phyloP scores from a whole-genome alignment of 176 grass and related monocot genomes.

The Metroxylon sagu region DNA sequence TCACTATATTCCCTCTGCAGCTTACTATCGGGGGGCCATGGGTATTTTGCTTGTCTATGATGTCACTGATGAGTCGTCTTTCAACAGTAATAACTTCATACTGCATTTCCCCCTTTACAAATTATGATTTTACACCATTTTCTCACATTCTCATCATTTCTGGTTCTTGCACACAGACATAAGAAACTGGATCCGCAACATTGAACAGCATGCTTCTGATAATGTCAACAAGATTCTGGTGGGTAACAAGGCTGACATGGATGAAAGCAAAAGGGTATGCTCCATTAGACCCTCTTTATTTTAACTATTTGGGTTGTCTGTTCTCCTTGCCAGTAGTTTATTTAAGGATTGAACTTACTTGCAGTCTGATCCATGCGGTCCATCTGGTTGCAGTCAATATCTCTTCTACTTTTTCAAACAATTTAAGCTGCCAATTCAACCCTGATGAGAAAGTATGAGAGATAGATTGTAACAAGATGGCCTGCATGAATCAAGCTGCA shows the following conservation, averaged over 20 bases:
- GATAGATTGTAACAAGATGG: too few relatives aligned
- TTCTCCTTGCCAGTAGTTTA: neutral
- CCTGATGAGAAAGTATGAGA: too few relatives aligned
- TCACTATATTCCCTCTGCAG: slow-evolving; percentile 11
- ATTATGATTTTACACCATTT: neutral
- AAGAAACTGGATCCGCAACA: slow-evolving; percentile 47
- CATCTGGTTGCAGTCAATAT: too few relatives aligned
- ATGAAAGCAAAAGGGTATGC: slow-evolving; percentile 59
- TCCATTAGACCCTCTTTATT: neutral
- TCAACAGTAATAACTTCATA: slow-evolving; percentile 24
- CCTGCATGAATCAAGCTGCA: too few relatives aligned
- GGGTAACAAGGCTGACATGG: slow-evolving; percentile 61
- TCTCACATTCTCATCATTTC: slow-evolving; percentile 2
- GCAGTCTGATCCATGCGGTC: neutral
- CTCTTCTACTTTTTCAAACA: too few relatives aligned
- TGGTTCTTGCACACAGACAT: slow-evolving; percentile 24
- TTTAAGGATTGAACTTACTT: neutral
- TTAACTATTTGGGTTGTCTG: neutral
- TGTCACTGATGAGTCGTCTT: slow-evolving; percentile 44
- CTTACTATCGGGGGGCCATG: slow-evolving; percentile 49
- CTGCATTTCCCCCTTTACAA: neutral
- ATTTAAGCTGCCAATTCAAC: too few relatives aligned
- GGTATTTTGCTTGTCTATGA: slow-evolving; percentile 52
- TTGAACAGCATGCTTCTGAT: slow-evolving; percentile 53
- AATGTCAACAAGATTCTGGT: slow-evolving; percentile 61